Conservation (phyloP, 2,329 filamentous ascomycete species). For the Pseudogymnoascus sp. region DNA sequence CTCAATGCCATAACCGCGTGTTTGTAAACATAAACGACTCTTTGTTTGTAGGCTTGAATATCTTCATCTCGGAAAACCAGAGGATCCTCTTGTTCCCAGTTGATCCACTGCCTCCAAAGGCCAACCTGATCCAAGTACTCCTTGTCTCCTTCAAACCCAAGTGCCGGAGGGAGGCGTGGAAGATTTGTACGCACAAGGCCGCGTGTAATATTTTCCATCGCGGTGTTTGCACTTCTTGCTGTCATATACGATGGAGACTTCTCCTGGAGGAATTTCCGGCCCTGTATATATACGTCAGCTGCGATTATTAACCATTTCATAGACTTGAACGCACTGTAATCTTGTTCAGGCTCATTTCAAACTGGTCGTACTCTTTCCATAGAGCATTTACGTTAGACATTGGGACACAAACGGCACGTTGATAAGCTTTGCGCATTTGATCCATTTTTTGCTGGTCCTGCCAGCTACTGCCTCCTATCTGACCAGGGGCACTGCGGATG, state of each 20-base stretch:
- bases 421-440: constrained; percentile 80
- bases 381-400: constrained; percentile 73
- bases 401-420: constrained; percentile 79
- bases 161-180: constrained; percentile 71
- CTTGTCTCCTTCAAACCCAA: constrained; percentile 77
- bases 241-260: constrained; percentile 93
- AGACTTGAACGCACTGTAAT: constrained; percentile 55
- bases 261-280: constrained; percentile 89
- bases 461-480: constrained; percentile 79
- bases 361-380: constrained; percentile 97
- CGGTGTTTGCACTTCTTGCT: constrained; percentile 80
- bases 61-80: constrained; percentile 81
- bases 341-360: constrained; percentile 91
- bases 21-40: constrained; percentile 84
- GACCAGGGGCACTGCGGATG: constrained; percentile 78
- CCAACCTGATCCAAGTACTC: constrained; percentile 79
- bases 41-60: constrained; percentile 60
- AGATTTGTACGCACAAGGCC: constrained; percentile 69
- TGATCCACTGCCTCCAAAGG: constrained; percentile 88
- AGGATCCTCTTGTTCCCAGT: constrained; percentile 91
- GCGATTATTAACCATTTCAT: constrained; percentile 13
- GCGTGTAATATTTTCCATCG: constrained; percentile 79
- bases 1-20: constrained; percentile 87
- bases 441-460: constrained; percentile 99
- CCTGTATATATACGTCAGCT: constrained; percentile 41